Percentiles rank a stretch among this genome's conserved stretches.
Evolutionary conservation across 345 rosid genomes (phyloP).

Genomic region (Pelargonium nanum): DNA sequence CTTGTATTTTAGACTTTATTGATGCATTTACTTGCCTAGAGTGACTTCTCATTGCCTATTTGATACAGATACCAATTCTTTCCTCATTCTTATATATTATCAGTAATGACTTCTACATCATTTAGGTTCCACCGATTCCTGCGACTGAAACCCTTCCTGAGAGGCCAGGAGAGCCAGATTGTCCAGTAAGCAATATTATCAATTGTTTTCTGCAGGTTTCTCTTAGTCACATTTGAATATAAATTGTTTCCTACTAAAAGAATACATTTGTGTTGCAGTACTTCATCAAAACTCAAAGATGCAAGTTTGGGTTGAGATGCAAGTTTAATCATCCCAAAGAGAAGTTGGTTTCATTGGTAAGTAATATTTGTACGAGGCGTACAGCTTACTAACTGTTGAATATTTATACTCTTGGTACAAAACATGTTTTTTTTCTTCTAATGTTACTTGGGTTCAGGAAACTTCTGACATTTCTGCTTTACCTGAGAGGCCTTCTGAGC

Average conservation of each 20-base stretch:
- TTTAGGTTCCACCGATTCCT: conserved; percentile 52
- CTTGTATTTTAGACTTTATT: background rate
- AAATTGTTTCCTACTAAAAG: conserved; percentile 13
- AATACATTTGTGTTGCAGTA: conserved; percentile 39
- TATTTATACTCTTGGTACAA: conserved; percentile 3
- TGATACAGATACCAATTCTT: background rate
- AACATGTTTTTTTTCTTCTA: background rate
- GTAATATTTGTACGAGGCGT: conserved; percentile 17
- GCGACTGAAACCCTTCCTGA: conserved; percentile 57
- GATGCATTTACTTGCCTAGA: background rate
- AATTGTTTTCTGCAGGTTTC: conserved; percentile 6
- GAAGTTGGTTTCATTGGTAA: conserved; percentile 31
- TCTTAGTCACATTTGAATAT: conserved; percentile 9
- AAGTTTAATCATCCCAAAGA: conserved; percentile 89
- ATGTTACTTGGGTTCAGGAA: conserved; percentile 37
- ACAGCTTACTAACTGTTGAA: conserved; percentile 1
- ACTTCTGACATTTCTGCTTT: conserved; percentile 29
- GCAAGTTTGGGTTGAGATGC: conserved; percentile 87
- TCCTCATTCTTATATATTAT: background rate
- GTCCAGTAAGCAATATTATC: conserved; percentile 59
- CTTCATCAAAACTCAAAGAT: conserved; percentile 79
- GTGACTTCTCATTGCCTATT: too few species aligned
- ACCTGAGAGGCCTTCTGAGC: conserved; percentile 85
- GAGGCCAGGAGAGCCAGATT: conserved; percentile 85
- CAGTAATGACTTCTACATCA: conserved; percentile 10